Base-by-base conservation (phyloP, 148 eudicot genomes). In the Camellia lanceoleosa region DNA sequence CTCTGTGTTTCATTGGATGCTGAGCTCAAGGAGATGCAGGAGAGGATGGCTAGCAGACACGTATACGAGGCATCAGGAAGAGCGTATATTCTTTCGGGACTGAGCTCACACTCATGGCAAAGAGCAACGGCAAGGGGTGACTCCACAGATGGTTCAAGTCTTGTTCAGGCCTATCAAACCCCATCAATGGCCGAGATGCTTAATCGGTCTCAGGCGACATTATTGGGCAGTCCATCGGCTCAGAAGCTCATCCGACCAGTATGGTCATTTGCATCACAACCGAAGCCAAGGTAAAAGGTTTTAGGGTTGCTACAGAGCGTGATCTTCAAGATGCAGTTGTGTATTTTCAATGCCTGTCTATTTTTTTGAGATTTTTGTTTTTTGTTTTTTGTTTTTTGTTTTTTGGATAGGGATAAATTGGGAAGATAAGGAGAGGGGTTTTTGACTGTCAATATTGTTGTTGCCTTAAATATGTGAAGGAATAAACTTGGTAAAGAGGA, bases 21-120 rank as follows among this genome's bases (percentile, higher is more conserved):
- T 0, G 98, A 94, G 84, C 86, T 94, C 47, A 91, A 87, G 89
- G 93, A 94, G 82, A 91, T 92, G 93, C 91, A 92, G 80, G 98
- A 92, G 81, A 87, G 97, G 84, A 88, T 92, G 97, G 85, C 86
- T n/a, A 92, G 85, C 71, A 89, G 94, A 58, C 93, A 85, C 11
- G 88, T 87, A 5, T 94, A 94, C 8, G 98, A 94, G 87, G 84
- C 90, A 63, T 91, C 98, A 0, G 98, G 98, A 58, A 86, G 98
- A 80, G 98, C 98, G 3, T 94, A 88, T 80, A 88, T 94, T 54
- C 83, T 94, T 49, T 92, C 98, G n/a, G 98, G 98, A n/a, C 85
- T 94, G 81, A 94, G 98, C 80, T 92, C 97, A 11, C 98, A 92
- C 79, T 94, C 98, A 1, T 94, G 98, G 98, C 98, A 94, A 83